A percentile compares a stretch with the other conserved stretches of the same genome.
These are phyloP conservation scores for Cordyceps cicadae DNA, from an alignment of 2,329 filamentous ascomycete species.

Conservation along the genomic window DNA sequence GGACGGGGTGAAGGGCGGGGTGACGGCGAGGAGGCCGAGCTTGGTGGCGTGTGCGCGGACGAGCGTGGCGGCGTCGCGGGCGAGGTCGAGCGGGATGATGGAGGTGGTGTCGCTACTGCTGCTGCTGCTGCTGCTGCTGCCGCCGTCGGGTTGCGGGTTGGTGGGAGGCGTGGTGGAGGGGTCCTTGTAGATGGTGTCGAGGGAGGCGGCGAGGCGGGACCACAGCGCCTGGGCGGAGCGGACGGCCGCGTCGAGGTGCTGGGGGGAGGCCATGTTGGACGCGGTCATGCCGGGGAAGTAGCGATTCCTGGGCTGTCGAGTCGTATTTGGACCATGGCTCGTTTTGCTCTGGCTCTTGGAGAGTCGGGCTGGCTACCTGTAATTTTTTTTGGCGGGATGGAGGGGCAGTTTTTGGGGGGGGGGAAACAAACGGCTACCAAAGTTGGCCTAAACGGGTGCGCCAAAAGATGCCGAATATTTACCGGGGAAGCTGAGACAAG, in stretches of 20 bases:
- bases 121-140: no score
- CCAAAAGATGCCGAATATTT: neutral
- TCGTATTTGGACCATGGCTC: neutral
- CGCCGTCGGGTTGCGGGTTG: neutral
- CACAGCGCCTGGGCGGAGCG: conserved; percentile 31
- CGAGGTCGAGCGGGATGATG: conserved; percentile 57
- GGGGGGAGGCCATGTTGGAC: conserved; percentile 23
- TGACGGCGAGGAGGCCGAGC: conserved; percentile 77
- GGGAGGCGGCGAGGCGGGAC: conserved; percentile 33
- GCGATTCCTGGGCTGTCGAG: neutral
- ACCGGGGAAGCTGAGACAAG: neutral
- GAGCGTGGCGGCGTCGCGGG: conserved; percentile 62
- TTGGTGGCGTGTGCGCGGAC: conserved; percentile 81
- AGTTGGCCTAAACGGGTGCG: no score
- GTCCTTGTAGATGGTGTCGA: conserved; percentile 31
- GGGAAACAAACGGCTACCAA: neutral
- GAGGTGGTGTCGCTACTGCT: conserved; percentile 14
- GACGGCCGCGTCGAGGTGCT: conserved; percentile 31
- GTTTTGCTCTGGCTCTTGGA: neutral
- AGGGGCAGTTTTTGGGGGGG: conserved; percentile 21
- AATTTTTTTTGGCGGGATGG: conserved; percentile 12
- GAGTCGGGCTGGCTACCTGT: neutral
- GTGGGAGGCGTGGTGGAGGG: conserved; percentile 12
- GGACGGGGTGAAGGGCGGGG: conserved; percentile 74
- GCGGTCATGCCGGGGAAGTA: neutral